phyloP scores from a whole-genome alignment of 2,329 filamentous ascomycete species.

The Colletotrichum sp. region DNA sequence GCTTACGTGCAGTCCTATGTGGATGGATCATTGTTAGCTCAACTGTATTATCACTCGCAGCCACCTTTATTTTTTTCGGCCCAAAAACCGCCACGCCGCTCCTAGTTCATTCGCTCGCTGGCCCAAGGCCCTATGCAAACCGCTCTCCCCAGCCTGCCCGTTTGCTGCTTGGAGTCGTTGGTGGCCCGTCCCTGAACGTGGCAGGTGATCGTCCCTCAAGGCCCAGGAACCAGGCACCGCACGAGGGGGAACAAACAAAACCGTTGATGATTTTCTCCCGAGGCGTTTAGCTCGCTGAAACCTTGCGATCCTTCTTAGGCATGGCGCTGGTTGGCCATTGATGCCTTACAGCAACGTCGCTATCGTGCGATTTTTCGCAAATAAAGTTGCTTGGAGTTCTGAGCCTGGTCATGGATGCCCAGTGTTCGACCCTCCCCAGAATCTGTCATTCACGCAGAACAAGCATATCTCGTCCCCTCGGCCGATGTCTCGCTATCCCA shows the following conservation, averaged over 20 bases:
- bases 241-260: background rate
- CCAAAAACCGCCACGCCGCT: background rate
- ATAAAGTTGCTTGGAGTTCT: background rate
- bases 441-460: background rate
- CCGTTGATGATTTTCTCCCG: background rate
- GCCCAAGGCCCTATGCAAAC: background rate
- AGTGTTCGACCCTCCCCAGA: background rate
- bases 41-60: background rate
- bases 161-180: background rate
- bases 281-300: background rate
- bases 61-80: slow-evolving; percentile 2
- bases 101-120: background rate
- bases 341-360: background rate
- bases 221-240: slow-evolving; percentile 1
- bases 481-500: background rate
- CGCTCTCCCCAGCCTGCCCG: background rate
- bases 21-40: background rate
- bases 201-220: slow-evolving; percentile 8
- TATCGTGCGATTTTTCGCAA: background rate
- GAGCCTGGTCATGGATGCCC: background rate
- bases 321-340: background rate
- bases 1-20: background rate
- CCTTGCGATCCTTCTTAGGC: background rate
- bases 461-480: background rate
- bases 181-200: background rate